Evolutionary conservation across 495 filamentous ascomycete species (phyloP).

Genomic region (Penicillium lividum): DNA sequence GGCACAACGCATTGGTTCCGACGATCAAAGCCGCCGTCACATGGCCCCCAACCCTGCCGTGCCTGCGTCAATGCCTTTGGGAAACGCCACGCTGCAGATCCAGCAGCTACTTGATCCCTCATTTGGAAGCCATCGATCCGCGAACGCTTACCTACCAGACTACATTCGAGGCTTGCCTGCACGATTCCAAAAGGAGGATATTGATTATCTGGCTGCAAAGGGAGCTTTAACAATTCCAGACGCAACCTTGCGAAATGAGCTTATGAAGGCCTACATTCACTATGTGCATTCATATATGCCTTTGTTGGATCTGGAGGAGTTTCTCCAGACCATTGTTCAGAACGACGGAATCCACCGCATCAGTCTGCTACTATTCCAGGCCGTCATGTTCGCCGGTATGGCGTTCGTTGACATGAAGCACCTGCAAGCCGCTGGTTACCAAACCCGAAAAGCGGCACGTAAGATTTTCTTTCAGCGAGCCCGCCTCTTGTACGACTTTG

Average conservation of each 20-base stretch:
- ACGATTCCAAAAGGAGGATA: constrained; percentile 69
- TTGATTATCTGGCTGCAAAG: constrained; percentile 72
- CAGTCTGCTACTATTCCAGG: constrained; percentile 78
- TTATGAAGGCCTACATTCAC: constrained; percentile 74
- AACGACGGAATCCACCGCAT: constrained; percentile 67
- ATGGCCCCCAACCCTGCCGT: constrained; percentile 43
- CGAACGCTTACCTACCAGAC: constrained; percentile 52
- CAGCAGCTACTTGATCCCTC: constrained; percentile 43
- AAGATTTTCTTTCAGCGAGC: constrained; percentile 79
- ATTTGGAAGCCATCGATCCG: constrained; percentile 32
- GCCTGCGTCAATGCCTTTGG: constrained; percentile 39
- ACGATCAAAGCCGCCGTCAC: constrained; percentile 34
- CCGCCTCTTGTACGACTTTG: constrained; percentile 79
- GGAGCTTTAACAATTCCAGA: constrained; percentile 73
- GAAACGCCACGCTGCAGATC: constrained; percentile 41
- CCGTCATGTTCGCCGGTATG: constrained; percentile 78
- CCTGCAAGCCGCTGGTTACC: constrained; percentile 68
- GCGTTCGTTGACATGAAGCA: constrained; percentile 74
- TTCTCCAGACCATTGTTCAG: constrained; percentile 63
- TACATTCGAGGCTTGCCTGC: constrained; percentile 74
- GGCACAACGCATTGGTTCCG: constrained; percentile 34
- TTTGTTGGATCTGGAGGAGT: constrained; percentile 74
- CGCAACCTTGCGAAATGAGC: constrained; percentile 65
- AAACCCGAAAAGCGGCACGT: constrained; percentile 69
- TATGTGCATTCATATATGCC: constrained; percentile 91